These are phyloP conservation scores for Plasmopara viticola DNA, from an alignment of 352 stramenopile species.

Conservation along the genomic window DNA sequence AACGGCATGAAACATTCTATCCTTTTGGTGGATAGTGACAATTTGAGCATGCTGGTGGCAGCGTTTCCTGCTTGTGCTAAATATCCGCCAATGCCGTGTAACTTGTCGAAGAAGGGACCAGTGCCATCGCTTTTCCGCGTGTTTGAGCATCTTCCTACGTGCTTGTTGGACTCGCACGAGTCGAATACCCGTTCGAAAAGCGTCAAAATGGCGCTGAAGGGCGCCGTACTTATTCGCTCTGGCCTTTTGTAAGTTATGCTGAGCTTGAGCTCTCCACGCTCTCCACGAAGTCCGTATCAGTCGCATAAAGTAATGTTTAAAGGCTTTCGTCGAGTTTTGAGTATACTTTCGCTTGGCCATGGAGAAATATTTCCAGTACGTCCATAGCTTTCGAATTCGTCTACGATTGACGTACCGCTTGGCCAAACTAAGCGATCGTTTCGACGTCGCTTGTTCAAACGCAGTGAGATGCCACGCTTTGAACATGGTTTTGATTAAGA, in stretches of 20 bases:
- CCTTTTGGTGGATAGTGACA: conserved; percentile 16
- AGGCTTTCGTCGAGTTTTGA: conserved; percentile 60
- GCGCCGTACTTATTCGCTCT: conserved; percentile 43
- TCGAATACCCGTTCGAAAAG: conserved; percentile 33
- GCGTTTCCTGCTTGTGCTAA: conserved; percentile 15
- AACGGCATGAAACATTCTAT: conserved; percentile 11
- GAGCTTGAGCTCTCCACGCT: conserved; percentile 37
- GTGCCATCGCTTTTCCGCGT: conserved; percentile 24
- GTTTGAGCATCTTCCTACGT: conserved; percentile 20
- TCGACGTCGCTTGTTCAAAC: conserved; percentile 26
- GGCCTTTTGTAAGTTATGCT: conserved; percentile 30
- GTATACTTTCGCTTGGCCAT: conserved; percentile 55
- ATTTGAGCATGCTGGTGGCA: conserved; percentile 13
- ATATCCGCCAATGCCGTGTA: conserved; percentile 20
- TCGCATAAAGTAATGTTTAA: conserved; percentile 75
- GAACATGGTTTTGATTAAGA: conserved; percentile 28
- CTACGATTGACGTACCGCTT: conserved; percentile 58
- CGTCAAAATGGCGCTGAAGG: conserved; percentile 45
- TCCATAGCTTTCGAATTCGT: conserved; percentile 61
- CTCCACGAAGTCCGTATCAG: conserved; percentile 51
- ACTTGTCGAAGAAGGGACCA: conserved; percentile 15
- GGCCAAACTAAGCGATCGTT: conserved; percentile 44
- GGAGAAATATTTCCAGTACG: conserved; percentile 76
- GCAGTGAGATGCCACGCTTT: conserved; percentile 35
- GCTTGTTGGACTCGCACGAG: conserved; percentile 20